Evolutionary conservation across 495 filamentous ascomycete species (phyloP).

Genomic region (Neurospora pannonica): DNA sequence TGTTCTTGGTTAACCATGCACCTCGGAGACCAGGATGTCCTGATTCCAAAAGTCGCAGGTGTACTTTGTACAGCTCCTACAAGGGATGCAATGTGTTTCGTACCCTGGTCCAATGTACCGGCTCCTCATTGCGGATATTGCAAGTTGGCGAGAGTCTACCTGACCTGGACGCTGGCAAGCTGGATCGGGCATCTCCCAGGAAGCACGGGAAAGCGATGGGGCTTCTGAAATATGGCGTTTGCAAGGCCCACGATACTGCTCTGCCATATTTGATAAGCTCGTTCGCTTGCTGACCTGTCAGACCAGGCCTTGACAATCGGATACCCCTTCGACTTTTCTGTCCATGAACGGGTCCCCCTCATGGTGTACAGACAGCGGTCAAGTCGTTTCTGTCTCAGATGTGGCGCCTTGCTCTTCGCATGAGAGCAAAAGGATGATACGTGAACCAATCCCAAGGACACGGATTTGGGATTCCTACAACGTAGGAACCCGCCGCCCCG

Average conservation of each 20-base stretch:
- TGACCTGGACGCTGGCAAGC: conserved; percentile 4
- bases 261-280: neutral
- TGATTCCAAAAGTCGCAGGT: conserved; percentile 11
- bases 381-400: neutral
- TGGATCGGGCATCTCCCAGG: neutral
- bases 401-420: conserved; percentile 7
- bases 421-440: conserved; percentile 3
- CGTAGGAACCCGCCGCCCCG: conserved; percentile 16
- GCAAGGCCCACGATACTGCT: neutral
- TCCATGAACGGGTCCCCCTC: neutral
- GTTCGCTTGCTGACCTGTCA: neutral
- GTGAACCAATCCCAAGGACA: conserved; percentile 22
- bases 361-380: neutral
- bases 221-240: neutral
- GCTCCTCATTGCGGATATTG: conserved; percentile 3
- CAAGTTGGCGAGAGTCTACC: conserved; percentile 1
- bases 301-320: neutral
- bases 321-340: neutral
- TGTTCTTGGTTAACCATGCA: conserved; percentile 11
- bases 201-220: neutral
- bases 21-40: conserved; percentile 10
- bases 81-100: conserved; percentile 1
- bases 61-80: neutral
- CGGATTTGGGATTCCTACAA: conserved; percentile 24
- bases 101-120: conserved; percentile 1